Evolutionary conservation across 345 rosid species (phyloP).

Genomic region (Eucalyptus regnans): DNA sequence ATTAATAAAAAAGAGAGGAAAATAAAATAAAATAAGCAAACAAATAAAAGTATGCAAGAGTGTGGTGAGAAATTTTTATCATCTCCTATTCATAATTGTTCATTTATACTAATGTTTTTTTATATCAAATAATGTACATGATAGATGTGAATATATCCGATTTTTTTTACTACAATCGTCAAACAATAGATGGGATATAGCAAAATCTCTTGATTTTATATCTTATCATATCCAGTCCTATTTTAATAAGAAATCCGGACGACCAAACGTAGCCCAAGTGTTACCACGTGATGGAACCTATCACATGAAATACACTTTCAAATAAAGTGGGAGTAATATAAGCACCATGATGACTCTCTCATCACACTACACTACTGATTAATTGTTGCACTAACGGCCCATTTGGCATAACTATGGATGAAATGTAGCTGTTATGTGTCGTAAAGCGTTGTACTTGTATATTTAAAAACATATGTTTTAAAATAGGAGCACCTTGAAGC

Average conservation of each 20-base stretch:
- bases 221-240: accelerated
- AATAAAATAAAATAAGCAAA: no score
- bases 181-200: accelerated
- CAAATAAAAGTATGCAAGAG: no score
- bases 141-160: no score
- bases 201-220: no score
- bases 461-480: background rate
- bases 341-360: background rate
- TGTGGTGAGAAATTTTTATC: no score
- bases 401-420: background rate
- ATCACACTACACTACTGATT: background rate
- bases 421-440: no score
- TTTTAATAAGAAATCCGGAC: accelerated
- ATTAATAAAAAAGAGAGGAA: no score
- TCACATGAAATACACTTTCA: background rate
- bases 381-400: background rate
- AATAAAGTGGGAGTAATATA: background rate
- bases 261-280: accelerated
- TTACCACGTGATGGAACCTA: accelerated
- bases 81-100: no score
- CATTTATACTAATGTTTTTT: no score
- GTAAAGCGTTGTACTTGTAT: background rate
- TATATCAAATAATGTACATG: no score
- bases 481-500: background rate
- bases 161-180: no score